Conservation (phyloP, 108 stramenopile species). For the Seminavis robusta region DNA sequence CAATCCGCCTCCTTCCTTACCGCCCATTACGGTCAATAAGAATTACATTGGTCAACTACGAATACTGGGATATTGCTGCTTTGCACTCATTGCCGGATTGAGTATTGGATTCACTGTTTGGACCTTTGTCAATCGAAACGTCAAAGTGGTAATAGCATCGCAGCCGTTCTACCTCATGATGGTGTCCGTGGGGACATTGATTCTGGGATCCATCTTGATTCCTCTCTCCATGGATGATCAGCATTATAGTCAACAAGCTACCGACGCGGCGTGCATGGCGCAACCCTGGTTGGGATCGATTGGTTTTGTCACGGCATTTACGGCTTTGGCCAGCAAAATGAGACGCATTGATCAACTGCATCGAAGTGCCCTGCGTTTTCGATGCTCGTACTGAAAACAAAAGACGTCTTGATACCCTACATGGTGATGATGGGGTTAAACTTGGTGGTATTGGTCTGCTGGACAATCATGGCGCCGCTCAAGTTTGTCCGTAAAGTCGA, state of each 20-base stretch:
- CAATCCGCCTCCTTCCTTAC: not conserved
- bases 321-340: constrained; percentile 52
- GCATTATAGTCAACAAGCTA: not conserved
- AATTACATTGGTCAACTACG: constrained; percentile 4
- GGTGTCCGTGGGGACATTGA: constrained; percentile 39
- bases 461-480: constrained; percentile 33
- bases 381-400: too few relatives aligned
- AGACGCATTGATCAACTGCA: constrained; percentile 47
- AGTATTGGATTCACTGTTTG: not conserved
- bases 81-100: not conserved
- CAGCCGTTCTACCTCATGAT: constrained; percentile 48
- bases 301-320: constrained; percentile 44
- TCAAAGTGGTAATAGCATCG: constrained; percentile 19
- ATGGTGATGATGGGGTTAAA: constrained; percentile 20
- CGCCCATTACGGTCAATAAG: not conserved
- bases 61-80: constrained; percentile 1
- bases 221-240: constrained; percentile 26
- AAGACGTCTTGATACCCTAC: constrained; percentile 34
- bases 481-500: constrained; percentile 7
- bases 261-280: constrained; percentile 13
- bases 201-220: constrained; percentile 46
- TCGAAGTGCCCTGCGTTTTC: too few relatives aligned
- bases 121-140: constrained; percentile 10
- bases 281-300: constrained; percentile 37
- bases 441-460: constrained; percentile 15